These are phyloP conservation scores for Cadophora sp. DNA, from an alignment of 2,329 filamentous ascomycete species.

Conservation along the genomic window DNA sequence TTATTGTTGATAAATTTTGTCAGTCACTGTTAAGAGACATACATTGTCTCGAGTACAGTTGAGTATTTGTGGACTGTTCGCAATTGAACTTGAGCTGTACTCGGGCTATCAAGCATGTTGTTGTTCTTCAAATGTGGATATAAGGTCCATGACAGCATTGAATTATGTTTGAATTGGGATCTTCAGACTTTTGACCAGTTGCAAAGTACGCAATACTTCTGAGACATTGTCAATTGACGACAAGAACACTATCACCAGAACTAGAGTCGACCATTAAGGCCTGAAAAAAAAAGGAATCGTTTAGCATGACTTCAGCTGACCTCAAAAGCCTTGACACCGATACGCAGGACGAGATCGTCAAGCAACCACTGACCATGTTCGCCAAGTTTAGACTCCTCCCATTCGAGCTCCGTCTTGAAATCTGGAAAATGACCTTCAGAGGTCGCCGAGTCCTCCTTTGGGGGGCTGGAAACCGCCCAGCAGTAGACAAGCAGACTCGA, in stretches of 20 bases:
- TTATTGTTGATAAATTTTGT: not conserved
- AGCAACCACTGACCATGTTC: not conserved
- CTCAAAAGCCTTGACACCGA: not conserved
- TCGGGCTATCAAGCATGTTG: not conserved
- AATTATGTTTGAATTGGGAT: too few species aligned
- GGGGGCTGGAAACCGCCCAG: not conserved
- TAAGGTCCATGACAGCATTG: too few species aligned
- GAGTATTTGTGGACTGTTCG: not conserved
- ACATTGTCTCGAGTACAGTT: not conserved
- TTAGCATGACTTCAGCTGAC: not conserved
- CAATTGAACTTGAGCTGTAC: not conserved
- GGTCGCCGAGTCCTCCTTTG: not conserved
- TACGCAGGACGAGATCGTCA: not conserved
- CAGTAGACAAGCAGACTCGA: not conserved
- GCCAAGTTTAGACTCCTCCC: not conserved
- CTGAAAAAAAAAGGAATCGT: not conserved
- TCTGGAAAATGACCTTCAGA: not conserved
- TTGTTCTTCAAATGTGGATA: not conserved
- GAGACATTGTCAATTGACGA: not conserved
- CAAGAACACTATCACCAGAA: not conserved
- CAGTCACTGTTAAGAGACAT: not conserved
- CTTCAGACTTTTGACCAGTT: too few species aligned
- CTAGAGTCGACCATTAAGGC: too few species aligned
- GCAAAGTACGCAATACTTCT: not conserved
- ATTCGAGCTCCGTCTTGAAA: not conserved